Evolutionary conservation across 2,329 filamentous ascomycete genomes (phyloP).

Genomic region (Claviceps purpurea): DNA sequence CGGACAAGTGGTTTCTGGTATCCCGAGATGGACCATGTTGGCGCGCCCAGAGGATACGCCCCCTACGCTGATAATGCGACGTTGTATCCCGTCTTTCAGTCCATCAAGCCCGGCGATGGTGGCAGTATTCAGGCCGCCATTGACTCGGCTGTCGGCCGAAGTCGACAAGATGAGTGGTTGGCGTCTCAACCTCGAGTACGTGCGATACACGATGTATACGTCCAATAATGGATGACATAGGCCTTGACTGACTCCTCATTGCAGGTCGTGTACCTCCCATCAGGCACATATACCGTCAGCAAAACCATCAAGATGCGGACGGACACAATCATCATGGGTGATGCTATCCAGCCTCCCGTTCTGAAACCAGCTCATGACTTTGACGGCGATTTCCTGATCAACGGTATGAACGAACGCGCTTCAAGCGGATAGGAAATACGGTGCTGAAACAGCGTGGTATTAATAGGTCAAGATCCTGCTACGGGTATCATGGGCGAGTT

Average conservation of each 20-base stretch:
- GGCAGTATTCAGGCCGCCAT: constrained; percentile 25
- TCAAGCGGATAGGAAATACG: no score
- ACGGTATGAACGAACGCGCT: constrained; percentile 11
- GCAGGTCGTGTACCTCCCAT: constrained; percentile 27
- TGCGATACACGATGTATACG: neutral
- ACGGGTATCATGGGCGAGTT: constrained; percentile 21
- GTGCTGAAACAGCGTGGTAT: neutral
- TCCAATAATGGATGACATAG: no score
- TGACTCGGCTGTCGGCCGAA: constrained; percentile 20
- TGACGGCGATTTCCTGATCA: constrained; percentile 19
- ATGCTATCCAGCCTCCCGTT: constrained; percentile 27
- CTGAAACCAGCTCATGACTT: constrained; percentile 27
- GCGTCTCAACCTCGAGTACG: constrained; percentile 27
- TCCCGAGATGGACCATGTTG: constrained; percentile 27
- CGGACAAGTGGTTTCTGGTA: constrained; percentile 26
- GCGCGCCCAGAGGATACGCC: constrained; percentile 23
- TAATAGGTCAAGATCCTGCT: constrained; percentile 18
- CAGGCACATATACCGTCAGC: constrained; percentile 27
- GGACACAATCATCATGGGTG: constrained; percentile 33
- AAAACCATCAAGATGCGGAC: constrained; percentile 28
- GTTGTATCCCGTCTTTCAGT: constrained; percentile 24
- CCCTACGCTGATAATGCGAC: constrained; percentile 26
- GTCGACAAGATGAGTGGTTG: constrained; percentile 24
- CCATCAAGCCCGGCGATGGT: constrained; percentile 24
- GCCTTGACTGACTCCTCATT: neutral